Evolutionary conservation across 2,329 filamentous ascomycete genomes (phyloP), one percentile per base, ranked within the genome.

Genomic region (Cercospora canescens): DNA sequence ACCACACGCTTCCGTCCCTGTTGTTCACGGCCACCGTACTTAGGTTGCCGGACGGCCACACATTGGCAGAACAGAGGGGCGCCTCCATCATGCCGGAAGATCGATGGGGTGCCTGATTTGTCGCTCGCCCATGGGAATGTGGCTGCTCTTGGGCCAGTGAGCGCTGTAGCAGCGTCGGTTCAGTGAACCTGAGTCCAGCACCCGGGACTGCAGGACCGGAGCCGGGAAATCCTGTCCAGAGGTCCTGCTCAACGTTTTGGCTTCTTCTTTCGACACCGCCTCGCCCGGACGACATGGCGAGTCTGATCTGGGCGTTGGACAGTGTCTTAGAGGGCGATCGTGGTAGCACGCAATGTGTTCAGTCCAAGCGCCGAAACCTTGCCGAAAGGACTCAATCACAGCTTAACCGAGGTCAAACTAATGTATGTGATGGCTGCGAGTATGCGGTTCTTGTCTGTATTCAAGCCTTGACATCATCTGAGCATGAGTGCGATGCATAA

Each of bases 331-430:
- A 18, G 39, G 60, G 55, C 60, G 60, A 62, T 55, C 60, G 21
- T 50, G 34, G 32, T 24, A 55, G 30, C 24, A 35, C 60, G 48
- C 48, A 56, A 62, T 26, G 30, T 50, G 24, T 52, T 50, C 58
- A 52, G 58, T 52, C 58, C 39, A 30, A 60, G 57, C 57, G 57
- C 57, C 57, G 35, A 45, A 45, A 28, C 57, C 57, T 45, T 60
- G 57, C 57, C 34, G 57, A 26, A 60, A 30, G 37, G 26, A 18
- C n/a, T 45, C 26, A 60, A 45, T 60, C 18, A 41, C 57, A 30
- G 37, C 57, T 45, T 37, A 60, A 41, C 37, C 57, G 57, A 60
- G 57, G 57, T 55, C 52, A 55, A 55, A 55, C 57, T 60, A 60
- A 60, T 60, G 57, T 60, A 60, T 8, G 57, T 60, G 57, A 34